These are phyloP conservation scores for Penicillium canariense DNA, from an alignment of 495 filamentous ascomycete genomes.

Conservation along the genomic window DNA sequence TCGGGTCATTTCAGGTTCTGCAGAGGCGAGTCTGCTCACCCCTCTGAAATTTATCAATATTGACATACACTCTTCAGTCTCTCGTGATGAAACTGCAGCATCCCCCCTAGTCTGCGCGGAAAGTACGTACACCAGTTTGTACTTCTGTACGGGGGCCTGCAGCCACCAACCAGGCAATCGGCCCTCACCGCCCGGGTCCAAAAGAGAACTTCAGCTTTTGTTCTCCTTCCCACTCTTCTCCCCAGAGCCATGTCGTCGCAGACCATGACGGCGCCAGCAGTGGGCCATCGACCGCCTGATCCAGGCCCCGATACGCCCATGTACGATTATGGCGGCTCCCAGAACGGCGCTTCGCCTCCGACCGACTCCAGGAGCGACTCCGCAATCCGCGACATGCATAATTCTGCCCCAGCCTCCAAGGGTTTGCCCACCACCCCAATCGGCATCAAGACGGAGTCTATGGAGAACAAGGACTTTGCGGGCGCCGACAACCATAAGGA, in stretches of 20 bases:
- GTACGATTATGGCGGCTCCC: conserved; percentile 42
- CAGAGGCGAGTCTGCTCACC: neutral
- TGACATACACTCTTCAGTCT: too few relatives aligned
- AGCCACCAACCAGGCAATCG: conserved; percentile 28
- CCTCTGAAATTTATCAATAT: too few relatives aligned
- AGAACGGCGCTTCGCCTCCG: conserved; percentile 28
- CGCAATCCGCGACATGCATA: conserved; percentile 47
- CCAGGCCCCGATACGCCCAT: conserved; percentile 41
- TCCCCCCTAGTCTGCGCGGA: too few relatives aligned
- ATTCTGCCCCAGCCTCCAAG: conserved; percentile 44
- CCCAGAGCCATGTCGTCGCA: conserved; percentile 53
- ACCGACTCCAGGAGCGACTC: conserved; percentile 44
- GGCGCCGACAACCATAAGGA: conserved; percentile 18
- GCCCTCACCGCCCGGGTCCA: conserved; percentile 31
- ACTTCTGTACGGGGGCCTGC: conserved; percentile 23
- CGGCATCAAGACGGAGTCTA: conserved; percentile 37
- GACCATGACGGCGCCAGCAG: conserved; percentile 56
- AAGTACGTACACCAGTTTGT: conserved; percentile 2
- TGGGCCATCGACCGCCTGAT: conserved; percentile 52
- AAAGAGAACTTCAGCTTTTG: conserved; percentile 32
- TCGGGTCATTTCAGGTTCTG: neutral
- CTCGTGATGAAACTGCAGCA: too few relatives aligned
- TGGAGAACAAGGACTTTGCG: conserved; percentile 17
- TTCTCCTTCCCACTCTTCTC: conserved; percentile 29
- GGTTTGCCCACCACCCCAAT: conserved; percentile 32